Evolutionary conservation across 2,329 filamentous ascomycete species (phyloP), one percentile per base, ranked within the genome.

Genomic region (Arthrobotrys sphaeroides): DNA sequence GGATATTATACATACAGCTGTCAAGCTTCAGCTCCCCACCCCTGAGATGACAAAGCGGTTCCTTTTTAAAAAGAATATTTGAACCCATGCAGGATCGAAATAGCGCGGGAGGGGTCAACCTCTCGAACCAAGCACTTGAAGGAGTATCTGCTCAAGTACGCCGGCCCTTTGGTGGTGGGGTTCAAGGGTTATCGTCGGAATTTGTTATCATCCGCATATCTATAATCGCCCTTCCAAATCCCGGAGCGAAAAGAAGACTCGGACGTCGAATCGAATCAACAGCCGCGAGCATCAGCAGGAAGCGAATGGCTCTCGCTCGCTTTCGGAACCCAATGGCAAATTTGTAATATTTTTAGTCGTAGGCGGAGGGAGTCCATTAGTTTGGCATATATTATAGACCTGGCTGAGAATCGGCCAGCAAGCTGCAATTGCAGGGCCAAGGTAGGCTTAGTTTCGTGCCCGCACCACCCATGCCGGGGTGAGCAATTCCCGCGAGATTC

Each of bases 111-210:
- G 28, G n/a, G 28, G 65, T 55, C 38, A 16, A 55, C 49, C 26
- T 55, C 49, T 55, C 49, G 22, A 6, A 16, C 28, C 31, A 38
- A 55, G 51, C 38, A 12, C 26, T n/a, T 38, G 51, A 38, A 18
- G 31, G 38, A 55, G 51, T 55, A 24, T 55, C 51, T 24, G 51
- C 31, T 55, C 9, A n/a, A 18, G 31, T 22, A 38, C 7, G 49
- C 49, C 31, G n/a, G 10, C 9, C 49, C 49, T 36, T 55, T 40
- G 22, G 24, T 62, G 66, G 66, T 62, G 66, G 66, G 66, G 66
- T 70, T 74, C 62, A 74, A 55, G 62, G 70, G 70, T 64, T 74
- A 74, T 74, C 70, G 57, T 62, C 70, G 70, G 70, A 68, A 74
- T 68, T 74, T 74, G 70, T 74, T 74, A 74, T 74, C 70, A 40